phyloP scores from a whole-genome alignment of 257 asterid genomes.

The Eustoma russellianum region DNA sequence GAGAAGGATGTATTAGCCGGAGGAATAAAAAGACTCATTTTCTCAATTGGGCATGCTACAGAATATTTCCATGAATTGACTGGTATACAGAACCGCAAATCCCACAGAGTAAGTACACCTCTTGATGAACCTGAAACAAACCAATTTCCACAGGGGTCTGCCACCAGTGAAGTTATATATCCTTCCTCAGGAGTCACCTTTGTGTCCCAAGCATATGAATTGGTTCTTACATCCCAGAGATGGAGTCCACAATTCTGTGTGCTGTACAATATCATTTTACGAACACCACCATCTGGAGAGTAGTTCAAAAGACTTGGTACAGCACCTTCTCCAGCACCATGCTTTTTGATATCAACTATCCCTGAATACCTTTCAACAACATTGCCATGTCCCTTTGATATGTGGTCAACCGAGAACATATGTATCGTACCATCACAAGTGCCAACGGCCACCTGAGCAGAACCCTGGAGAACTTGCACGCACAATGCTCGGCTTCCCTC shows the following conservation, averaged over 20 bases:
- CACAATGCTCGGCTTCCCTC: constrained; percentile 88
- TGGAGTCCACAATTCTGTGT: constrained; percentile 88
- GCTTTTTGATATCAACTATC: constrained; percentile 68
- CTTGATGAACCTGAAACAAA: constrained; percentile 96
- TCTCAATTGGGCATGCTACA: constrained; percentile 74
- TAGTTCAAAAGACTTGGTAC: constrained; percentile 75
- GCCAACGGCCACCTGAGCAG: constrained; percentile 80
- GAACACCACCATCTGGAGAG: constrained; percentile 55
- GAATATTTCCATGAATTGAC: constrained; percentile 93
- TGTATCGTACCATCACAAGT: constrained; percentile 89
- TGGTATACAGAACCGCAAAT: constrained; percentile 92
- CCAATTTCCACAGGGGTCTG: constrained; percentile 97
- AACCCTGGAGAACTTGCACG: constrained; percentile 74
- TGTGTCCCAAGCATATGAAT: constrained; percentile 66
- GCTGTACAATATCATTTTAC: constrained; percentile 73
- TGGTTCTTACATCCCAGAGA: constrained; percentile 84
- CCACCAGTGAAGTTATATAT: constrained; percentile 73
- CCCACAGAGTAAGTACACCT: constrained; percentile 97
- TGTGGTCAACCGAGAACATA: constrained; percentile 82
- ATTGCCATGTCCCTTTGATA: constrained; percentile 89
- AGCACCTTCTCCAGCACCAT: constrained; percentile 72
- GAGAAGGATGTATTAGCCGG: constrained; percentile 76
- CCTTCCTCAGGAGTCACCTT: constrained; percentile 87
- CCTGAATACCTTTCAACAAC: constrained; percentile 95
- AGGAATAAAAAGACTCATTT: constrained; percentile 89